phyloP scores from a whole-genome alignment of 2,329 filamentous ascomycete genomes.

The Microdochium paspali region DNA sequence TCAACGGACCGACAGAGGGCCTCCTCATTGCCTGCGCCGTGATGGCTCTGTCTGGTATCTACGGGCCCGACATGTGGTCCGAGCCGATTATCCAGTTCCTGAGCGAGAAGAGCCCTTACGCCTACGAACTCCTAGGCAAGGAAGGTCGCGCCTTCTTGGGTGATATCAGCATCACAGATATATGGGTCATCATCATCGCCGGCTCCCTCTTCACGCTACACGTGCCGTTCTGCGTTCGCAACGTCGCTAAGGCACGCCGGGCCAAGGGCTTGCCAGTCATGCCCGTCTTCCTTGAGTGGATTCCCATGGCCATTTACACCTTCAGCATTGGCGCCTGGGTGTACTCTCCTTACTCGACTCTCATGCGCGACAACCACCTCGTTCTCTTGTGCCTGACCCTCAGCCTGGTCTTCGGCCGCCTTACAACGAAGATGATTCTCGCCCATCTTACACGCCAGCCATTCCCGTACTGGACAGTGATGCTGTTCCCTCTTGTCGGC shows the following conservation, averaged over 20 bases:
- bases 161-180: conserved; percentile 68
- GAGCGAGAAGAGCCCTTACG: conserved; percentile 43
- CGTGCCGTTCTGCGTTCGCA: conserved; percentile 80
- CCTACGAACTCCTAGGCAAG: conserved; percentile 49
- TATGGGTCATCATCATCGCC: conserved; percentile 72
- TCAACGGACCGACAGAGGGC: conserved; percentile 96
- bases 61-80: conserved; percentile 81
- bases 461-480: conserved; percentile 93
- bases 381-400: conserved; percentile 88
- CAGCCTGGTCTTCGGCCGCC: conserved; percentile 93
- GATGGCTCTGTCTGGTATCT: conserved; percentile 82
- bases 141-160: conserved; percentile 47
- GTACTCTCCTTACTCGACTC: conserved; percentile 75
- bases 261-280: conserved; percentile 63
- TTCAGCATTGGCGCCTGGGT: conserved; percentile 72
- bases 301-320: conserved; percentile 78
- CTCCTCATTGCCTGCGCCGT: conserved; percentile 78
- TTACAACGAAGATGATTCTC: conserved; percentile 98
- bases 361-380: conserved; percentile 78
- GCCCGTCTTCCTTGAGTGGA: conserved; percentile 89
- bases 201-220: conserved; percentile 61
- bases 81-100: conserved; percentile 62
- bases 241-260: conserved; percentile 71
- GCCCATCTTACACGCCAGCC: conserved; percentile 88
- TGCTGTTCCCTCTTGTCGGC: conserved; percentile 77